phyloP scores from a whole-genome alignment of 768 basidiomycete genomes.

The Agaricus sinodeliciosus region DNA sequence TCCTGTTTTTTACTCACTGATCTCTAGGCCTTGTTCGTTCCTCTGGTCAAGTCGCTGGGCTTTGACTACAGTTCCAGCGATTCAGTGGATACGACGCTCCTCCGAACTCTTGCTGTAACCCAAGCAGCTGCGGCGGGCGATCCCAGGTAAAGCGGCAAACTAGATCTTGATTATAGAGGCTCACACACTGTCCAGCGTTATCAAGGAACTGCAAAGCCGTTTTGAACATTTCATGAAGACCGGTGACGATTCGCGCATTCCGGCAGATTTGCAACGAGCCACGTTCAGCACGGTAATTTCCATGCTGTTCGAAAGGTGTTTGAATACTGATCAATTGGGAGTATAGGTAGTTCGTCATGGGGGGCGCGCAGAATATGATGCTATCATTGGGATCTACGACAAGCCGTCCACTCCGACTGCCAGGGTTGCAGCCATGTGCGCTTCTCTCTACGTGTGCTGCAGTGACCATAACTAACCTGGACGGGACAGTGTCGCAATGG shows the following conservation, averaged over 20 bases:
- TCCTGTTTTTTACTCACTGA: constrained; percentile 7
- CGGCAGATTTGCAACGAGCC: constrained; percentile 64
- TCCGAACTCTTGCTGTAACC: constrained; percentile 69
- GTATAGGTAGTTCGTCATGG: constrained; percentile 67
- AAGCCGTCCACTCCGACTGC: constrained; percentile 71
- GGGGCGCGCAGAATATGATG: constrained; percentile 68
- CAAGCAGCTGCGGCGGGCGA: constrained; percentile 32
- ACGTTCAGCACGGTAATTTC: constrained; percentile 45
- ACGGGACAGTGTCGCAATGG: constrained; percentile 52
- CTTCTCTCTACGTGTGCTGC: constrained; percentile 1
- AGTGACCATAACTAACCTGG: constrained; percentile 6
- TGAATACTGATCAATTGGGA: not conserved
- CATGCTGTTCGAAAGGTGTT: not conserved
- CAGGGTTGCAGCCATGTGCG: constrained; percentile 65
- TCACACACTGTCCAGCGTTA: constrained; percentile 43
- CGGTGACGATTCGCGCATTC: constrained; percentile 71
- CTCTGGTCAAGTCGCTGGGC: constrained; percentile 73
- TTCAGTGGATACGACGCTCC: constrained; percentile 54
- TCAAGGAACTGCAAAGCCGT: constrained; percentile 62
- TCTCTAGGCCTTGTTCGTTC: constrained; percentile 55
- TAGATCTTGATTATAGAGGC: too few relatives aligned
- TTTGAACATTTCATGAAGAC: constrained; percentile 68
- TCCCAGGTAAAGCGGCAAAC: constrained; percentile 15
- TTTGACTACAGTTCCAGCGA: constrained; percentile 69
- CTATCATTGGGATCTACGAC: constrained; percentile 59